Evolutionary conservation across 768 basidiomycete species (phyloP).

Genomic region (Clathrus columnatus): DNA sequence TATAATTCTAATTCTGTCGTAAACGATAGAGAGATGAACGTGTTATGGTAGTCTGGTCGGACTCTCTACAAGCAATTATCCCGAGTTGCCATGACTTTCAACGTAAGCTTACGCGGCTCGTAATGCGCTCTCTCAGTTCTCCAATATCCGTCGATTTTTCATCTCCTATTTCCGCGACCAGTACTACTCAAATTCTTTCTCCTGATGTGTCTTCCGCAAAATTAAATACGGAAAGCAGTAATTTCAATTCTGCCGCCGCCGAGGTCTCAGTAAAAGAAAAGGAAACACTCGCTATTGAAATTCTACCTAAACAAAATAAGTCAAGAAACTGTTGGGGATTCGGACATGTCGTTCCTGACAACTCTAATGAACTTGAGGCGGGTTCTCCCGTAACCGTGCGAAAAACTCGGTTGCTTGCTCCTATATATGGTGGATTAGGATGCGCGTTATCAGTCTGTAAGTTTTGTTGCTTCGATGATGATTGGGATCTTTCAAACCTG

Average conservation of each 20-base stretch:
- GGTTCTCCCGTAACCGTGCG: background rate
- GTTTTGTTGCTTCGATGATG: conserved; percentile 17
- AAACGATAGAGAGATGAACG: conserved; percentile 85
- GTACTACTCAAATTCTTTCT: background rate
- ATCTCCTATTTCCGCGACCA: background rate
- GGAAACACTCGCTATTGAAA: background rate
- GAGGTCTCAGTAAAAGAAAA: background rate
- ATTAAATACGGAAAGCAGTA: background rate
- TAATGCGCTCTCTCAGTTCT: conserved; percentile 51
- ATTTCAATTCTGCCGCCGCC: background rate
- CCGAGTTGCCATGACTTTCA: conserved; percentile 67
- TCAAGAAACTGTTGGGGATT: conserved; percentile 20
- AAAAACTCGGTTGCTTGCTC: conserved; percentile 52
- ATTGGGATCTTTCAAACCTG: background rate
- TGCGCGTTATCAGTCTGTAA: conserved; percentile 58
- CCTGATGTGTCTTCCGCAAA: background rate
- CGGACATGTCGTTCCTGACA: conserved; percentile 9
- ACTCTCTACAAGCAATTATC: conserved; percentile 73
- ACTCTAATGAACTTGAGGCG: background rate
- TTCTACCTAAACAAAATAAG: conserved; percentile 13
- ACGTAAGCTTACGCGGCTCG: conserved; percentile 68
- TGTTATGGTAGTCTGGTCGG: conserved; percentile 78
- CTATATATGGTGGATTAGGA: conserved; percentile 64
- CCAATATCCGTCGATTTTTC: conserved; percentile 28
- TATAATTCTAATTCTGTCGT: conserved; percentile 1